Base-by-base conservation (phyloP, 2,329 filamentous ascomycete species). In the Epichloe baconii region DNA sequence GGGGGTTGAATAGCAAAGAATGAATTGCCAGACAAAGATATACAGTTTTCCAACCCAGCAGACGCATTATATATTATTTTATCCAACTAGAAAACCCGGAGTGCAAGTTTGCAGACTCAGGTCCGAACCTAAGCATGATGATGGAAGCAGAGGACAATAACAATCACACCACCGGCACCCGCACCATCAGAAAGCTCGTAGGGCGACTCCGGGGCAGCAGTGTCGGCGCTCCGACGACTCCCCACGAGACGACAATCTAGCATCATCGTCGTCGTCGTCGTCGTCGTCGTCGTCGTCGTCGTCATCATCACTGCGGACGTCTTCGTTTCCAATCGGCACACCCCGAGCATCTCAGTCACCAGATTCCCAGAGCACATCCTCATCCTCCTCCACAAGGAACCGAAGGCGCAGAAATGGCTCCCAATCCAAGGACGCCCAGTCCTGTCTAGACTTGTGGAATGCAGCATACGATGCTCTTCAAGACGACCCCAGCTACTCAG, bases 401-500 rank as follows among this genome's bases (percentile, higher is more conserved):
- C 14, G 34, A 31, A 35, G 31, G 2, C 34, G 37, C 12, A 49
- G 36, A 47, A 40, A 47, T 19, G 44, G 35, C 34, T 23, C 34
- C 40, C 41, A 31, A 36, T 14, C 47, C 26, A 35, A 42, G 44
- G 38, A 53, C 21, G 43, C 51, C 5, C 51, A 50, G 11, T 26
- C 62, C 5, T 43, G 61, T 19, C 53, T 65, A 38, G 57, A 60
- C 21, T 56, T 68, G 14, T 69, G 66, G 66, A 66, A 64, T 45
- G 50, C 60, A 15, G 66, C 64, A 4, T 69, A 69, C 48, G 62
- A 67, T 46, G 47, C 54, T 1, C 57, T 69, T 14, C 60, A 65
- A 34, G 59, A 63, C 44, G 59, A 62, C 11, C 55, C 58, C 12
- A 56, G 57, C 34, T 63, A 63, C 12, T 51, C 60, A 6, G 61